Conservation (phyloP, 2,329 filamentous ascomycete genomes). For the Talaromyces funiculosus region DNA sequence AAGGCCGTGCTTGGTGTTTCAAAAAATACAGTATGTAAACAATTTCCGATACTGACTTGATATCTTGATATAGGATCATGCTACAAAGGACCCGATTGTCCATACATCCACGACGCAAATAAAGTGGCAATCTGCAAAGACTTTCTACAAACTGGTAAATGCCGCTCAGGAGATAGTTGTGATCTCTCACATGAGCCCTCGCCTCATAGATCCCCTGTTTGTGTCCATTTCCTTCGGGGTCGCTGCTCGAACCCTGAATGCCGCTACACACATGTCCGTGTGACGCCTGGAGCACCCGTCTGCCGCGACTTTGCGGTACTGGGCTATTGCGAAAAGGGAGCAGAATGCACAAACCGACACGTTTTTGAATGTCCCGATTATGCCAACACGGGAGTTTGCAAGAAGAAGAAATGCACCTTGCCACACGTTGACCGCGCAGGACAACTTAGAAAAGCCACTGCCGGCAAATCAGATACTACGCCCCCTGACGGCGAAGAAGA, state of each 20-base stretch:
- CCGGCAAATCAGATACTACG: slow-evolving; percentile 34
- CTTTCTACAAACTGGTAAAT: slow-evolving; percentile 73
- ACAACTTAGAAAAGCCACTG: slow-evolving; percentile 59
- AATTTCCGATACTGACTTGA: slow-evolving; percentile 25
- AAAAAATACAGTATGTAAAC: slow-evolving; percentile 2
- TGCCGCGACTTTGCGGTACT: slow-evolving; percentile 79
- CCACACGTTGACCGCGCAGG: slow-evolving; percentile 84
- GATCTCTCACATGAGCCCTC: slow-evolving; percentile 84
- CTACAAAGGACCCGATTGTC: slow-evolving; percentile 71
- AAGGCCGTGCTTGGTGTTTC: slow-evolving; percentile 45
- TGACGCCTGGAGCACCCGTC: slow-evolving; percentile 70
- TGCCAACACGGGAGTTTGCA: slow-evolving; percentile 82
- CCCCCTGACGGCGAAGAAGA: slow-evolving; percentile 49
- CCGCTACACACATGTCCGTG: slow-evolving; percentile 77
- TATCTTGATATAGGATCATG: slow-evolving; percentile 64
- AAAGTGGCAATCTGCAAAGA: slow-evolving; percentile 90
- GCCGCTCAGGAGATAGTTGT: slow-evolving; percentile 71
- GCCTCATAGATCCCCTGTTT: slow-evolving; percentile 78
- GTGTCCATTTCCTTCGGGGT: slow-evolving; percentile 83
- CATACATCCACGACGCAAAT: slow-evolving; percentile 73
- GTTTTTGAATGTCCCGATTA: slow-evolving; percentile 93
- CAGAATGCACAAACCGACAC: slow-evolving; percentile 72
- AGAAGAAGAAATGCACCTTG: slow-evolving; percentile 72
- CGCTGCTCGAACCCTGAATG: slow-evolving; percentile 84
- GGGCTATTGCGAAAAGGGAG: slow-evolving; percentile 83